These are phyloP conservation scores for Physcomitrellopsis africana DNA, from an alignment of 225 moss, liverwort and hornwort species.

Conservation along the genomic window DNA sequence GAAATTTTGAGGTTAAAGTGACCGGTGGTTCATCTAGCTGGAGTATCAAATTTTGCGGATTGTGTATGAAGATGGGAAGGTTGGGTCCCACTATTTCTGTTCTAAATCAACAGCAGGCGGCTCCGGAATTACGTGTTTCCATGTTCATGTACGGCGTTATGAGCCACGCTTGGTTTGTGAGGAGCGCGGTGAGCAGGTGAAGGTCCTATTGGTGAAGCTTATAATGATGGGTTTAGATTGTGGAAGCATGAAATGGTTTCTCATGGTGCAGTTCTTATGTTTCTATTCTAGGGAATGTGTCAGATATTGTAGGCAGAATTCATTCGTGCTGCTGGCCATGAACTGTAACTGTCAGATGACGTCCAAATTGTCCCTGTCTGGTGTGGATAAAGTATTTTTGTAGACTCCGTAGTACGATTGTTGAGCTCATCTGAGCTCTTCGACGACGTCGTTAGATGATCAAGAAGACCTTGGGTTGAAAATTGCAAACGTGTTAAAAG, in stretches of 20 bases:
- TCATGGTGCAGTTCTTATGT: neutral
- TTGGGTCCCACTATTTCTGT: neutral
- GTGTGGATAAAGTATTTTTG: neutral
- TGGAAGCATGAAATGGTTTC: neutral
- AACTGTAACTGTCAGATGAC: constrained; percentile 16
- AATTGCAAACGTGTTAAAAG: neutral
- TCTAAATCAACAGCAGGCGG: neutral
- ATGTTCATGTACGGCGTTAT: constrained; percentile 10
- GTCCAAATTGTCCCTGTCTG: neutral
- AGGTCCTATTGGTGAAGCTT: neutral
- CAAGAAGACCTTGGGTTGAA: neutral
- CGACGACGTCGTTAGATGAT: neutral
- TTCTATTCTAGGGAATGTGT: neutral
- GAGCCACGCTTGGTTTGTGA: constrained; percentile 17
- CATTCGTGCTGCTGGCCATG: constrained; percentile 14
- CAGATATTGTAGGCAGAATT: constrained; percentile 4
- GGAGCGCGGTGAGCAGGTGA: neutral
- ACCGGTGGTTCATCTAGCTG: too few relatives aligned
- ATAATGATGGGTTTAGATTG: neutral
- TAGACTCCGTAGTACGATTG: neutral
- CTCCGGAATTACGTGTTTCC: constrained; percentile 12
- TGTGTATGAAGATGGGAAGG: neutral
- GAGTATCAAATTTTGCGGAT: neutral
- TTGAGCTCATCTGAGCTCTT: neutral
- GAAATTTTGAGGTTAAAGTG: neutral